Evolutionary conservation across 306 rosid species (phyloP).

Genomic region (Vigna radiata): DNA sequence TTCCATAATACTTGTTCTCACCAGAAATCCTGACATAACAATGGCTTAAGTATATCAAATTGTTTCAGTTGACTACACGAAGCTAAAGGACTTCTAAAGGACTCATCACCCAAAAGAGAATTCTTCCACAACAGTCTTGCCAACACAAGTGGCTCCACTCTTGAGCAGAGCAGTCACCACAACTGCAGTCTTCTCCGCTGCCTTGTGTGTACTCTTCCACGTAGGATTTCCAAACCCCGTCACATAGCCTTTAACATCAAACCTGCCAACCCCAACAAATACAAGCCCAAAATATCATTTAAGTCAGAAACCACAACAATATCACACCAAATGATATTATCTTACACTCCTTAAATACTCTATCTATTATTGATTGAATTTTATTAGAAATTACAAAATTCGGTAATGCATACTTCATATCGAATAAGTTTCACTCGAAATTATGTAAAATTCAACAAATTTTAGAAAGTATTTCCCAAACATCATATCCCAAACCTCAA

Average conservation of each 20-base stretch:
- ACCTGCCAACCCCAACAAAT: slow-evolving; percentile 42
- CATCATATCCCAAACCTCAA: slow-evolving; percentile 14
- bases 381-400: not conserved
- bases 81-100: not conserved
- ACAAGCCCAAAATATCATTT: not conserved
- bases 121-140: slow-evolving; percentile 80
- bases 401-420: not conserved
- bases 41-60: not conserved
- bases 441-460: not conserved
- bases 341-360: not conserved
- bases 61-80: not conserved
- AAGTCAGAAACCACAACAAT: slow-evolving; percentile 2
- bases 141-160: slow-evolving; percentile 74
- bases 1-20: slow-evolving; percentile 72
- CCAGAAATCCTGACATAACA: slow-evolving; percentile 63
- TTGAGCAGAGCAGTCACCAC: slow-evolving; percentile 63
- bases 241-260: slow-evolving; percentile 70
- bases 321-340: not conserved
- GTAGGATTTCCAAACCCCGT: slow-evolving; percentile 82
- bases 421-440: not conserved
- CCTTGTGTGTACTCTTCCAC: slow-evolving; percentile 57
- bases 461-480: not conserved
- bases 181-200: slow-evolving; percentile 67
- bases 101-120: slow-evolving; percentile 61
- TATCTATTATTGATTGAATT: not conserved